These are phyloP conservation scores for Aspergillus steynii DNA, from an alignment of 495 filamentous ascomycete genomes.

Conservation along the genomic window DNA sequence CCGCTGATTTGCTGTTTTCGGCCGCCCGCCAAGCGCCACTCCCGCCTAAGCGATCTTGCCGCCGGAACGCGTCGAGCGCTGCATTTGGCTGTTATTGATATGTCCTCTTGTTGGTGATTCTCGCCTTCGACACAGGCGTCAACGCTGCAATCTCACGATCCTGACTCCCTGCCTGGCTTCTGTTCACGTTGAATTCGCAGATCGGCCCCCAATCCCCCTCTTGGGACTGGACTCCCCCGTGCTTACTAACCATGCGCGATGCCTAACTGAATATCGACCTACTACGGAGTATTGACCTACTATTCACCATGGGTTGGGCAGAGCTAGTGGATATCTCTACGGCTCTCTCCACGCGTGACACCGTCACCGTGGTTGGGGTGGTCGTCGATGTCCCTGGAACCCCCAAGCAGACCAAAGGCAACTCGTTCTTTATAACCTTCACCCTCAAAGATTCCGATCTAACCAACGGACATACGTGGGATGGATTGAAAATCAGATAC, in stretches of 20 bases:
- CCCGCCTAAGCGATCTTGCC: slow-evolving; percentile 33
- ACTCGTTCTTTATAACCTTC: slow-evolving; percentile 46
- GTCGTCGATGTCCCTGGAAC: slow-evolving; percentile 44
- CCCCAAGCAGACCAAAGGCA: slow-evolving; percentile 28
- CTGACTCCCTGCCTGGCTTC: not conserved
- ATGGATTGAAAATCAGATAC: slow-evolving; percentile 51
- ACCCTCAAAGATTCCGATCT: slow-evolving; percentile 48
- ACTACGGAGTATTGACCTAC: not conserved
- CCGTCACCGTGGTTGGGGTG: slow-evolving; percentile 47
- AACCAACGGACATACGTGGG: slow-evolving; percentile 30
- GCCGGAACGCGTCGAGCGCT: slow-evolving; percentile 9
- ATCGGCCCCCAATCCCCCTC: not conserved
- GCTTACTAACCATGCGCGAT: not conserved
- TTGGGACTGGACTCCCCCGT: not conserved
- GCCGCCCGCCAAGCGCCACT: slow-evolving; percentile 19
- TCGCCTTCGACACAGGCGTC: not conserved
- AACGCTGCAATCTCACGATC: not conserved
- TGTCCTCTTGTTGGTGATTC: not conserved
- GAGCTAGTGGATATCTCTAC: slow-evolving; percentile 38
- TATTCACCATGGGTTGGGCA: slow-evolving; percentile 2
- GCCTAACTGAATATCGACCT: not conserved
- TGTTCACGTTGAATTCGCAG: not conserved
- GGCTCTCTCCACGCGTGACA: slow-evolving; percentile 29
- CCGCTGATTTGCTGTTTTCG: slow-evolving; percentile 26
- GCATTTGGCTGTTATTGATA: not conserved